These are phyloP conservation scores for Aphanomyces euteiches DNA, from an alignment of 352 stramenopile species.

Conservation along the genomic window DNA sequence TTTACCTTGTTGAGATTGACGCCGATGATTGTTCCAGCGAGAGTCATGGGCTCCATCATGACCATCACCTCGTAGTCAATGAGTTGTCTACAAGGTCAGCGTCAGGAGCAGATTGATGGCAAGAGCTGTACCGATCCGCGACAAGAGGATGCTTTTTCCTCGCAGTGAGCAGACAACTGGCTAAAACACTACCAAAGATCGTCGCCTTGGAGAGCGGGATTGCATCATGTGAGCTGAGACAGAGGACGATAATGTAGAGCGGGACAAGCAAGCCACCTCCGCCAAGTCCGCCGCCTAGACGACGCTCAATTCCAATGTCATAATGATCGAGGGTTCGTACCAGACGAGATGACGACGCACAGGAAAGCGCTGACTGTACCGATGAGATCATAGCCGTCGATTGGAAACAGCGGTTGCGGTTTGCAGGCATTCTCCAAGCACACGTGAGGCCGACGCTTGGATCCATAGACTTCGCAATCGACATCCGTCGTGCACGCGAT, in stretches of 20 bases:
- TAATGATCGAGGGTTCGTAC: not conserved
- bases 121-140: constrained; percentile 34
- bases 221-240: constrained; percentile 68
- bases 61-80: constrained; percentile 85
- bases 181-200: constrained; percentile 77
- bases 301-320: not conserved
- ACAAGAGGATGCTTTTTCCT: constrained; percentile 61
- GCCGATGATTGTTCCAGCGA: constrained; percentile 79
- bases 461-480: constrained; percentile 3
- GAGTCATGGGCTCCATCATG: constrained; percentile 83
- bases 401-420: constrained; percentile 54
- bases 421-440: constrained; percentile 53
- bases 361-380: constrained; percentile 67
- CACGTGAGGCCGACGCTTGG: constrained; percentile 23
- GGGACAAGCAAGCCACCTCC: constrained; percentile 74
- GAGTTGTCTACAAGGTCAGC: constrained; percentile 35
- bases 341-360: constrained; percentile 51
- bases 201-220: constrained; percentile 79
- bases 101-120: not conserved
- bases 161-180: constrained; percentile 68
- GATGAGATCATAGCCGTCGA: constrained; percentile 48
- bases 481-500: constrained; percentile 1
- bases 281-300: constrained; percentile 57
- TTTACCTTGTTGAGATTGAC: constrained; percentile 76
- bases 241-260: constrained; percentile 73